phyloP scores from a whole-genome alignment of 345 rosid species.

The Linum tenue region DNA sequence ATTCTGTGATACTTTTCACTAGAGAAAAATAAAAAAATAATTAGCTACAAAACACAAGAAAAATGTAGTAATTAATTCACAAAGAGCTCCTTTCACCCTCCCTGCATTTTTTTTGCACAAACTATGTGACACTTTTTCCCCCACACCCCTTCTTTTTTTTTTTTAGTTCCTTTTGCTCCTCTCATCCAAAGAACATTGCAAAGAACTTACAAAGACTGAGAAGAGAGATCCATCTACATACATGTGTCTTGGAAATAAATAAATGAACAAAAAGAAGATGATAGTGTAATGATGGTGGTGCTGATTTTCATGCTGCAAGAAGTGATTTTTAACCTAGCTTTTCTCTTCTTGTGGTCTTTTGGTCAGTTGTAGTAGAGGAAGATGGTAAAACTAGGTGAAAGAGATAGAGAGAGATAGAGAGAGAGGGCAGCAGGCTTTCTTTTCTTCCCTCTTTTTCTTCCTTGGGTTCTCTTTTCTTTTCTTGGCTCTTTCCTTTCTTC shows the following conservation, averaged over 20 bases:
- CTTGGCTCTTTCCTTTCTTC: constrained; percentile 5
- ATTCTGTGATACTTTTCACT: constrained; percentile 3
- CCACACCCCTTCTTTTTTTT: neutral
- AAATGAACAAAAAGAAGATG: constrained; percentile 30
- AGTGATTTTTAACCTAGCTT: neutral
- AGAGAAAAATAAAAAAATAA: constrained; percentile 22
- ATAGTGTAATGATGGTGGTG: constrained; percentile 45
- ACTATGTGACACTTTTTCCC: constrained; percentile 19
- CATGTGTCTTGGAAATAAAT: constrained; percentile 32
- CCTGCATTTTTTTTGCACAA: constrained; percentile 25
- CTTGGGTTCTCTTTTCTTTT: neutral
- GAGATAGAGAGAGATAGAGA: too few relatives aligned
- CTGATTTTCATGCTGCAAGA: constrained; percentile 66
- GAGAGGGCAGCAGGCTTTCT: constrained; percentile 43
- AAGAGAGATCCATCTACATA: neutral
- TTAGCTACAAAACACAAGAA: constrained; percentile 20
- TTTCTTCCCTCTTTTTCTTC: constrained; percentile 12
- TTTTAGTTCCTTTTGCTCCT: neutral
- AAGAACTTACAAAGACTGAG: constrained; percentile 29
- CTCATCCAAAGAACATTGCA: constrained; percentile 14
- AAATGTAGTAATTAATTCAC: constrained; percentile 8
- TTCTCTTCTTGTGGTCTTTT: constrained; percentile 42
- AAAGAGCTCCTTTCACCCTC: constrained; percentile 7
- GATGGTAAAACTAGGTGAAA: constrained; percentile 20
- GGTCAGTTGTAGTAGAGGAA: constrained; percentile 25